A percentile compares a stretch with the other conserved stretches of the same genome.
These are phyloP conservation scores for Friedmanniomyces simplex DNA, from an alignment of 495 filamentous ascomycete species.

Conservation along the genomic window DNA sequence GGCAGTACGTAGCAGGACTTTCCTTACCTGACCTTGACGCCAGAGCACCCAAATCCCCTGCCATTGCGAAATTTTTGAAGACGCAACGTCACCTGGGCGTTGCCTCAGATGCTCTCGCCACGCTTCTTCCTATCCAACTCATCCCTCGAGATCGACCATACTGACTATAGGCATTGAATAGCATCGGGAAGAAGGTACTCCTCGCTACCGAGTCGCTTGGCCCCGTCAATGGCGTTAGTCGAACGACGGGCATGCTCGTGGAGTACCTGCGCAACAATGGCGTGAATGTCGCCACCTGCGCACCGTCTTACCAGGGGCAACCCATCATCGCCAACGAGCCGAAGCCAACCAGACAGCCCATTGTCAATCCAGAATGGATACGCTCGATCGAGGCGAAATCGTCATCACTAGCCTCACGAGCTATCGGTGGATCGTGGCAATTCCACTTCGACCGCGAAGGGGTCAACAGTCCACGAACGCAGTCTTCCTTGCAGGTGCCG, in stretches of 20 bases:
- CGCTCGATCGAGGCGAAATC: conserved; percentile 16
- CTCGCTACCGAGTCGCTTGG: conserved; percentile 56
- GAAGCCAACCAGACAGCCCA: conserved; percentile 6
- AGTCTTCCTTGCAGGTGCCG: background rate
- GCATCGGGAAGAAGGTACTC: conserved; percentile 45
- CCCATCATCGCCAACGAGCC: conserved; percentile 12
- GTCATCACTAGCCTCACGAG: conserved; percentile 13
- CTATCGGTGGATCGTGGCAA: conserved; percentile 18
- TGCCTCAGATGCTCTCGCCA: background rate
- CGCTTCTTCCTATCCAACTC: background rate
- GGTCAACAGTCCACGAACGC: background rate
- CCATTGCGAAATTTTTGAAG: too few species aligned
- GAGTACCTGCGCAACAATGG: conserved; percentile 49
- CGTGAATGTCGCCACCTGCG: conserved; percentile 47
- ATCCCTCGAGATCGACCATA: background rate
- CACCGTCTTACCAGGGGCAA: conserved; percentile 38
- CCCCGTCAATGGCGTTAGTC: conserved; percentile 55
- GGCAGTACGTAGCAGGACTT: background rate
- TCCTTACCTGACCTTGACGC: too few species aligned
- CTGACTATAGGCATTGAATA: conserved; percentile 32
- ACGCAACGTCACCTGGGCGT: too few species aligned
- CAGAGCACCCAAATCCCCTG: too few species aligned
- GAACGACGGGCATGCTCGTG: conserved; percentile 51
- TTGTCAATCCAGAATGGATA: conserved; percentile 19
- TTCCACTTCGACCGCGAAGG: conserved; percentile 19